Evolutionary conservation across 768 basidiomycete species (phyloP).

Genomic region (Tylopilus cervinicoccineus): DNA sequence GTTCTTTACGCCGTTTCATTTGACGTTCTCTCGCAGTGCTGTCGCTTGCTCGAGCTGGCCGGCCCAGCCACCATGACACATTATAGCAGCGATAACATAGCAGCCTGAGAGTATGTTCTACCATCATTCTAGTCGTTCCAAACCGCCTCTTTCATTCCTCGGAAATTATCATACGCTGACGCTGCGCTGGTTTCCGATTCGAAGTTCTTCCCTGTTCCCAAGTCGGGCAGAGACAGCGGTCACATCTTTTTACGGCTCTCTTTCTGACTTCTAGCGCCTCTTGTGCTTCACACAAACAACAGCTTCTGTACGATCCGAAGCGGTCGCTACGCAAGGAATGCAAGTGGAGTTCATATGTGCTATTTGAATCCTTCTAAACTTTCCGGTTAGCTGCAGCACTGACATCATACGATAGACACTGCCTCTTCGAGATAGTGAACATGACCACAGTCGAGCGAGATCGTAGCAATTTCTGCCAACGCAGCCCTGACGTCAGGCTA

Average conservation of each 20-base stretch:
- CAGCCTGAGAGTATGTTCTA: constrained; percentile 7
- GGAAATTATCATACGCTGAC: constrained; percentile 23
- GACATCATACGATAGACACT: constrained; percentile 24
- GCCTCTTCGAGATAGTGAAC: constrained; percentile 8
- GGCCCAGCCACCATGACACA: constrained; percentile 6
- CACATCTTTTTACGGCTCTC: constrained; percentile 8
- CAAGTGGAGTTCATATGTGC: constrained; percentile 15
- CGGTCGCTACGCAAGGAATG: constrained; percentile 8
- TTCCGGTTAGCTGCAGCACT: constrained; percentile 14
- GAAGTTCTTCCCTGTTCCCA: constrained; percentile 8
- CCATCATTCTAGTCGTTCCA: constrained; percentile 13
- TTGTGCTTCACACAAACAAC: background rate
- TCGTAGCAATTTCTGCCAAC: constrained; percentile 10
- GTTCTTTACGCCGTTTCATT: constrained; percentile 23
- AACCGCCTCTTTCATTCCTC: constrained; percentile 21
- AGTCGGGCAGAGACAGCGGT: background rate
- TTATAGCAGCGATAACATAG: too few relatives aligned
- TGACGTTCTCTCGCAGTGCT: constrained; percentile 11
- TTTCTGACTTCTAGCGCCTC: constrained; percentile 11
- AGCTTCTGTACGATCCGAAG: constrained; percentile 11
- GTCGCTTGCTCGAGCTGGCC: constrained; percentile 10
- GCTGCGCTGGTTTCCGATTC: constrained; percentile 9
- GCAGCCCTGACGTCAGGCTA: constrained; percentile 26
- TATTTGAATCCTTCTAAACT: constrained; percentile 9
- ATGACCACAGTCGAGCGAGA: constrained; percentile 1